phyloP scores from a whole-genome alignment of 495 filamentous ascomycete genomes.

The Parachaetomium inaequale region DNA sequence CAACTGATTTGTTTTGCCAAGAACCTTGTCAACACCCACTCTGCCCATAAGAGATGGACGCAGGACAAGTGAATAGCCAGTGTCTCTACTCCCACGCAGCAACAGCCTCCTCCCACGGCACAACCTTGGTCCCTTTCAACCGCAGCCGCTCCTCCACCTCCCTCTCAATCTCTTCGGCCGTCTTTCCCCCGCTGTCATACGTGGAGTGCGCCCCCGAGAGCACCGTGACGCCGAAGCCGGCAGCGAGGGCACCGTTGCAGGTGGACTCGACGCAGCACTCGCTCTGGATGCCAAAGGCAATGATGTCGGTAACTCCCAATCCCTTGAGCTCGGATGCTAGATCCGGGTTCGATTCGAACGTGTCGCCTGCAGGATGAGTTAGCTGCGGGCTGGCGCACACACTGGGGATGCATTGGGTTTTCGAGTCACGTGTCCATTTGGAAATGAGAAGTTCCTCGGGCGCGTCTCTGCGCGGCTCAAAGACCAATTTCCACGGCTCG shows the following conservation, averaged over 20 bases:
- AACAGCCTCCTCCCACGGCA: slow-evolving; percentile 27
- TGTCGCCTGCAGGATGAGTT: slow-evolving; percentile 22
- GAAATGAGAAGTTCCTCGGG: slow-evolving; percentile 21
- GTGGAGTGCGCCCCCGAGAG: slow-evolving; percentile 38
- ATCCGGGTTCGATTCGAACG: slow-evolving; percentile 35
- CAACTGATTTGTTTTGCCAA: too few relatives aligned
- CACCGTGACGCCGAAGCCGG: slow-evolving; percentile 31
- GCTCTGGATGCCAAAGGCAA: slow-evolving; percentile 37
- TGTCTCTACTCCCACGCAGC: slow-evolving; percentile 16
- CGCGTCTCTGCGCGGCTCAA: slow-evolving; percentile 20
- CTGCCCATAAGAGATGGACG: too few relatives aligned
- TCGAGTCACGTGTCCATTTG: slow-evolving; percentile 33
- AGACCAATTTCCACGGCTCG: slow-evolving; percentile 34
- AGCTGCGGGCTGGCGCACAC: neutral
- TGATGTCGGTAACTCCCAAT: slow-evolving; percentile 20
- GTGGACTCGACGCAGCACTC: slow-evolving; percentile 32
- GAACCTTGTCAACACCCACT: too few relatives aligned
- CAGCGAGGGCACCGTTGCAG: slow-evolving; percentile 28
- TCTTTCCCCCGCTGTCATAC: slow-evolving; percentile 25
- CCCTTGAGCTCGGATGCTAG: slow-evolving; percentile 21
- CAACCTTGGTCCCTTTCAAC: slow-evolving; percentile 19
- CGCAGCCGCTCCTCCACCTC: slow-evolving; percentile 29
- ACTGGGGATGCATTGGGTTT: neutral
- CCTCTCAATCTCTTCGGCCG: slow-evolving; percentile 30
- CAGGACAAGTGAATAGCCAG: too few relatives aligned